Percentiles rank a stretch among this genome's conserved stretches.
Evolutionary conservation across 2,329 filamentous ascomycete genomes (phyloP).

Genomic region (Penicillium paneum): DNA sequence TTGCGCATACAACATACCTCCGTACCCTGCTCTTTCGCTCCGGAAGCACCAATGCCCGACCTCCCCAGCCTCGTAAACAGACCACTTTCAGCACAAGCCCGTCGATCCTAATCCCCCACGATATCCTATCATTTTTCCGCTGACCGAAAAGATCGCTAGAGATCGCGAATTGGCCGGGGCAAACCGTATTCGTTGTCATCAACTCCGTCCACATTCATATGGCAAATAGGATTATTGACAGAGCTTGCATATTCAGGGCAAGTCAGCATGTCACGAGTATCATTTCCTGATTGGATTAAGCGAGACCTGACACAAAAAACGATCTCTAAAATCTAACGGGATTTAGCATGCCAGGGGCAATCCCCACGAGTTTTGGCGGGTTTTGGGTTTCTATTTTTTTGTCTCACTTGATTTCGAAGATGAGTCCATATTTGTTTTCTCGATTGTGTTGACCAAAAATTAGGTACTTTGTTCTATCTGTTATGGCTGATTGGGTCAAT

Average conservation of each 20-base stretch:
- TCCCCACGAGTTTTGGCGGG: conserved; percentile 4
- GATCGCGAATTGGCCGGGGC: background rate
- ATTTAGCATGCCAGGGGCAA: conserved; percentile 11
- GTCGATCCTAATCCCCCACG: background rate
- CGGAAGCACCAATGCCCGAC: background rate
- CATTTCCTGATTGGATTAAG: conserved; percentile 20
- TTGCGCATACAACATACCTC: too few relatives aligned
- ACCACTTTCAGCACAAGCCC: background rate
- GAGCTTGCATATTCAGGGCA: too few relatives aligned
- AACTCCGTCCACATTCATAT: conserved; percentile 3
- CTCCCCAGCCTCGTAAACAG: background rate
- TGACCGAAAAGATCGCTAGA: background rate
- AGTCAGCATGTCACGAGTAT: conserved; percentile 13
- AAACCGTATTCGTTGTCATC: conserved; percentile 10
- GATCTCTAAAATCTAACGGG: too few relatives aligned
- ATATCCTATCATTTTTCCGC: background rate
- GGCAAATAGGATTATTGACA: background rate
- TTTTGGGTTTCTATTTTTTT: background rate
- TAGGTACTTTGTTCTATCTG: background rate
- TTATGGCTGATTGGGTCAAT: background rate
- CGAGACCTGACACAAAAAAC: conserved; percentile 9
- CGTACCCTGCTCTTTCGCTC: background rate
- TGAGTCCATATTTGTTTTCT: background rate
- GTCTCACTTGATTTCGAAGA: background rate
- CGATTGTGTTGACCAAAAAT: background rate